Evolutionary conservation across 495 filamentous ascomycete species (phyloP), one percentile per base, ranked within the genome.

Genomic region (Xylaria sp.): DNA sequence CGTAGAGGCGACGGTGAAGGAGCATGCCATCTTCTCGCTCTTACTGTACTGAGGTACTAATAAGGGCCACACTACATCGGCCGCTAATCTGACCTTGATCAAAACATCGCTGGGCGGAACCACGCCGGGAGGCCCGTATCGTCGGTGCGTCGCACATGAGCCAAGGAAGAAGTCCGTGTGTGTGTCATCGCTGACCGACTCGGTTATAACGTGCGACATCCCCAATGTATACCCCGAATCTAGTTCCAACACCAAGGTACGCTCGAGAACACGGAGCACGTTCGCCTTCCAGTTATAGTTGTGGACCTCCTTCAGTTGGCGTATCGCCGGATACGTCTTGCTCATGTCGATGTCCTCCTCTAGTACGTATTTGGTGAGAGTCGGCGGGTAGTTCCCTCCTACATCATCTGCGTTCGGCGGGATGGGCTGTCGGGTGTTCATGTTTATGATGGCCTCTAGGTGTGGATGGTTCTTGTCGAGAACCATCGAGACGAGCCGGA

Each of bases 51-150:
- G 26, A 0, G 76, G 73, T 12, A 76, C 62, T 35, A 82, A 37
- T 37, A 82, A 69, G 11, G 81, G 81, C 80, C 80, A 82, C 3
- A 82, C 33, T 21, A 74, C 5, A 65, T 82, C 81, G 26, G 72
- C 74, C 0, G 68, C 63, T 6, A 82, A 12, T 0, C 0, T 37
- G 11, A 72, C 44, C 3, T 17, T 52, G 5, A 75, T 69, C 3
- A 11, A 63, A 5, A 9, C 17, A 1, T 26, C 12, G 4, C 48
- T 44, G 0, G 1, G 3, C 2, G 9, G 17, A 40, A 69, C 43
- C 31, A 35, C 29, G 14, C 50, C 26, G 14, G 2, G 15, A 53
- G n/a, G 5, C 55, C 5, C 14, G 17, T 8, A 35, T 3, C 5
- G 15, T 37, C 24, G n/a, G 19, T 31, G 15, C 6, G 15, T 63